Conservation (phyloP, 768 basidiomycete species). For the Mycena kentingensis region DNA sequence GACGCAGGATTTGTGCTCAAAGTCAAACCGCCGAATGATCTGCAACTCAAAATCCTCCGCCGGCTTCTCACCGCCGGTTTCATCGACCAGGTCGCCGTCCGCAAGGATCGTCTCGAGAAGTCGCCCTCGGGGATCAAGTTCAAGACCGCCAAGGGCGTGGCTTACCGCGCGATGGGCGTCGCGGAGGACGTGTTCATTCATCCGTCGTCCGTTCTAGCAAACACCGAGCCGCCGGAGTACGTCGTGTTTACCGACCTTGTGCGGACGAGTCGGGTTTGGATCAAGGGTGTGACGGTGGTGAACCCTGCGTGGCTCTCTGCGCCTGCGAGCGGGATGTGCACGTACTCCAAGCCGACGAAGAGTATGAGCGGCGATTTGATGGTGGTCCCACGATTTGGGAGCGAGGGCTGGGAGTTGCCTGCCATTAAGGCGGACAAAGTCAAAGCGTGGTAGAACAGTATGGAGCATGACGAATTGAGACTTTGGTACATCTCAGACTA, state of each 20-base stretch:
- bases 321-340: conserved; percentile 81
- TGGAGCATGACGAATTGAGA: no score
- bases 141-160: conserved; percentile 73
- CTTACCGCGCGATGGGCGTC: conserved; percentile 81
- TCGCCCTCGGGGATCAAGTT: conserved; percentile 64
- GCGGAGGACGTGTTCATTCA: conserved; percentile 90
- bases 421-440: conserved; percentile 50
- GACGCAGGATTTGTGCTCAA: conserved; percentile 63
- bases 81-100: conserved; percentile 92
- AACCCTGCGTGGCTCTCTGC: conserved; percentile 87
- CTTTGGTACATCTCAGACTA: no score
- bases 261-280: conserved; percentile 69
- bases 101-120: conserved; percentile 78
- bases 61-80: conserved; percentile 89
- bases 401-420: conserved; percentile 86
- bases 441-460: no score
- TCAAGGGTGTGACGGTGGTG: conserved; percentile 85
- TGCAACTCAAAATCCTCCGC: conserved; percentile 84
- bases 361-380: conserved; percentile 67
- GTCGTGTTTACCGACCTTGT: conserved; percentile 83
- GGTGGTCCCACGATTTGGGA: conserved; percentile 83
- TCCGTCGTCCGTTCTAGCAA: conserved; percentile 79
- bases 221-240: conserved; percentile 77
- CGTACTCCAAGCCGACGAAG: conserved; percentile 84
- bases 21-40: conserved; percentile 73